phyloP scores from a whole-genome alignment of 129 eudicot genomes.

The Ambrosia artemisiifolia region DNA sequence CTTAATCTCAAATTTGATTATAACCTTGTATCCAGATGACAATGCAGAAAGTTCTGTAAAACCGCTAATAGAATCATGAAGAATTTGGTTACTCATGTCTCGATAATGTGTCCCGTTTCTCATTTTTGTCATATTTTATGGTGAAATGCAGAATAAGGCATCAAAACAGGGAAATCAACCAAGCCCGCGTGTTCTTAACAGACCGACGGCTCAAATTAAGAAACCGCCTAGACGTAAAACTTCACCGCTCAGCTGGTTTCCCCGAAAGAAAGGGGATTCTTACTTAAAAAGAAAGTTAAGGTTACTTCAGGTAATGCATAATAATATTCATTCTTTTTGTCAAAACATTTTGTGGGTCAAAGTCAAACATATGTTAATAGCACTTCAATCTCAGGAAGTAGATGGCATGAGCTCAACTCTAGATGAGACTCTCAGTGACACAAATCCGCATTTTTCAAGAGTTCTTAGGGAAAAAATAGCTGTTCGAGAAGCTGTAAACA shows the following conservation, averaged over 20 bases:
- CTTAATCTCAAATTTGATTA: slow-evolving; percentile 1
- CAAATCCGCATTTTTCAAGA: slow-evolving; percentile 88
- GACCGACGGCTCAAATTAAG: slow-evolving; percentile 61
- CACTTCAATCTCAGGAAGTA: slow-evolving; percentile 51
- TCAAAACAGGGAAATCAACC: slow-evolving; percentile 49
- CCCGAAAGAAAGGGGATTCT: slow-evolving; percentile 88
- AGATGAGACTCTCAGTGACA: slow-evolving; percentile 81
- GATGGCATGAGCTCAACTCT: slow-evolving; percentile 91
- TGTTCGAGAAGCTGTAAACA: slow-evolving; percentile 80
- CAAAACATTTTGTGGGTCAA: not conserved
- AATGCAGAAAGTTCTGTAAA: not conserved
- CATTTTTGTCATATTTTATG: not conserved
- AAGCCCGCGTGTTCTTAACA: slow-evolving; percentile 46
- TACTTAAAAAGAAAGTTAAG: slow-evolving; percentile 75
- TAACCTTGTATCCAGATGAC: not conserved
- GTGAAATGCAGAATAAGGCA: slow-evolving; percentile 46
- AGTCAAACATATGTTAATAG: not conserved
- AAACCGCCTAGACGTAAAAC: slow-evolving; percentile 75
- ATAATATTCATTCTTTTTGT: not conserved
- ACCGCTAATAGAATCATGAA: slow-evolving; percentile 5
- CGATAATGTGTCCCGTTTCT: not conserved
- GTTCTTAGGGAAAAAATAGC: slow-evolving; percentile 86
- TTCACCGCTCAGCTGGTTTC: slow-evolving; percentile 94
- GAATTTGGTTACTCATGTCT: not conserved
- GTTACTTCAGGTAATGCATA: slow-evolving; percentile 58